Evolutionary conservation across 1,284 basidiomycete genomes (phyloP), one percentile per base, ranked within the genome.

Genomic region (Papiliotrema nemorosa): DNA sequence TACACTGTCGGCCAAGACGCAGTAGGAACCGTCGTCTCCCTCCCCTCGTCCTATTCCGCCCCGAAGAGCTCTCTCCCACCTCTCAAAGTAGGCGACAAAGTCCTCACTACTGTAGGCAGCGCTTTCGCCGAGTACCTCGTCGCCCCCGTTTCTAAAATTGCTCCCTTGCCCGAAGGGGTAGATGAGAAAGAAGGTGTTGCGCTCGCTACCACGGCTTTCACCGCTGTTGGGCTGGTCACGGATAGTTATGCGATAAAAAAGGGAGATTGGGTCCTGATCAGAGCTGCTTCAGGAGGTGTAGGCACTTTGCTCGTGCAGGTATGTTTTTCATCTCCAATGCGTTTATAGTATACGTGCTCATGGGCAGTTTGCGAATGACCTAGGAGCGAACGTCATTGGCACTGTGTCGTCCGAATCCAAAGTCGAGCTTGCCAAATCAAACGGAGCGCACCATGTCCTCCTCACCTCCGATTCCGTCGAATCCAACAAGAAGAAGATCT

Each of bases 391-490:
- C 10, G 90, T 97, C 22, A 96, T 98, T 62, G 94, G 90, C 2
- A 97, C 92, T n/a, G 90, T 88, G 1, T 94, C 90, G 2, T 88
- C 86, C 0, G 70, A 76, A 21, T 88, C 84, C 64, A 98, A 98
- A 72, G 90, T 89, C 3, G 81, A 82, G 45, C 69, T 93, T n/a
- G 93, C 90, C 9, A 85, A 82, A 60, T 74, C 78, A 42, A 79
- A 87, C 59, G 94, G 94, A 14, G 90, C 91, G 0, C 83, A 89
- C 66, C 84, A 93, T 67, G 87, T 96, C 38, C 85, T 97, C 54
- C 70, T 91, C 45, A 91, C 94, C 70, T 81, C 81, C 38, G 62
- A 70, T 34, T 47, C 61, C 33, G 61, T 63, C 7, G 76, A 79
- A 41, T 85, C 88, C 57, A 70, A 75, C 54, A 67, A 77, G 27